Conservation (phyloP, 345 rosid species). For the Eucalyptus camaldulensis region DNA sequence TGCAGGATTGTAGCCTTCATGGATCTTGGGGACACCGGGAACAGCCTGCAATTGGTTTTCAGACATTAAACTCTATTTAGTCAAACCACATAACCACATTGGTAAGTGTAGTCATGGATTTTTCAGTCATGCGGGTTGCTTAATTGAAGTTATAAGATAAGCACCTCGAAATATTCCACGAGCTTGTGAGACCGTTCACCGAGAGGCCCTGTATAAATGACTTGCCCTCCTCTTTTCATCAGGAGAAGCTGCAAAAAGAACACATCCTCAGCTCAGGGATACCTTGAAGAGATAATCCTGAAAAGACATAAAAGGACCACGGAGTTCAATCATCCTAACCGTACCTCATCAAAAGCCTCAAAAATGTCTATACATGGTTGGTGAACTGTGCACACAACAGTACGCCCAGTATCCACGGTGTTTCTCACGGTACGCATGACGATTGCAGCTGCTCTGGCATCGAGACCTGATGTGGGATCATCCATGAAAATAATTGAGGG, state of each 20-base stretch:
- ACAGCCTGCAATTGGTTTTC: slow-evolving; percentile 7
- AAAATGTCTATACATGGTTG: slow-evolving; percentile 10
- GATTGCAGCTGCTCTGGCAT: slow-evolving; percentile 12
- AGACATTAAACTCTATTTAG: background rate
- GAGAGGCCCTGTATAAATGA: slow-evolving; percentile 18
- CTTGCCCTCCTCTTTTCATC: slow-evolving; percentile 23
- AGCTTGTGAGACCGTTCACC: slow-evolving; percentile 13
- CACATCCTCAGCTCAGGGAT: background rate
- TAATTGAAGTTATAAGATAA: background rate
- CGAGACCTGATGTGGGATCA: slow-evolving; percentile 9
- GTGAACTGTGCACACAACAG: slow-evolving; percentile 9
- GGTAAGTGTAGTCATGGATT: background rate
- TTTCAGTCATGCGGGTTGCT: background rate
- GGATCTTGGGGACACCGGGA: slow-evolving; percentile 20
- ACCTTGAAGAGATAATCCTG: background rate
- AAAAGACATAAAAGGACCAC: background rate
- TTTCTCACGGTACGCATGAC: slow-evolving; percentile 9
- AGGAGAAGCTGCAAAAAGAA: slow-evolving; percentile 9
- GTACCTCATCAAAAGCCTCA: slow-evolving; percentile 13
- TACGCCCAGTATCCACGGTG: slow-evolving; percentile 9
- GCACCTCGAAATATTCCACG: slow-evolving; percentile 21
- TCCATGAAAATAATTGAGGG: slow-evolving; percentile 13
- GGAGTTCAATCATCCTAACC: too few relatives aligned
- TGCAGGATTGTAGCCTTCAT: slow-evolving; percentile 36
- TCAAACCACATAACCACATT: background rate